Conservation (phyloP, 805 yeast species). For the Nadsonia fulvescens region DNA sequence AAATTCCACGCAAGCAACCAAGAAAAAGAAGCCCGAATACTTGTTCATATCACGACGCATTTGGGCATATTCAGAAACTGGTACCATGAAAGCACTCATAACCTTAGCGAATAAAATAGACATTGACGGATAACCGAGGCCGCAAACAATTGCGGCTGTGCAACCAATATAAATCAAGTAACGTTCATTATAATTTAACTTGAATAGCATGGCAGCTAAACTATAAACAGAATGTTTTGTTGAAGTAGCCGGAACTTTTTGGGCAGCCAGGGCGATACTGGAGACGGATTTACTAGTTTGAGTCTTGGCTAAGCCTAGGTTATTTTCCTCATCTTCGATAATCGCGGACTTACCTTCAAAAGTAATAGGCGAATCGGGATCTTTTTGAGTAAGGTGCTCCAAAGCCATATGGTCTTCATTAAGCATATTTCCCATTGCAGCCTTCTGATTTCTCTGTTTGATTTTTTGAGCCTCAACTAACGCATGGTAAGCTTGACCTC, state of each 20-base stretch:
- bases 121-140: slow-evolving; percentile 22
- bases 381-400: no score
- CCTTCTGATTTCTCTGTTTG: slow-evolving; percentile 8
- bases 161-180: slow-evolving; percentile 13
- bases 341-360: no score
- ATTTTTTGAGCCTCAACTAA: slow-evolving; percentile 23
- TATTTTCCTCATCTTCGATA: slow-evolving; percentile 5
- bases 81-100: slow-evolving; percentile 19
- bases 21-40: slow-evolving; percentile 19
- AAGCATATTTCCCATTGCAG: slow-evolving; percentile 2
- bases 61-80: slow-evolving; percentile 13
- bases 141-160: slow-evolving; percentile 15
- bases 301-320: slow-evolving; percentile 2
- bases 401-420: no score
- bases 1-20: slow-evolving; percentile 18
- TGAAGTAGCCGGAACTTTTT: no score
- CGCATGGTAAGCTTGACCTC: slow-evolving; percentile 15
- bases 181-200: slow-evolving; percentile 14
- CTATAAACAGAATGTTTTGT: no score
- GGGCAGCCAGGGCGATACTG: slow-evolving; percentile 7
- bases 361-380: no score
- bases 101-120: slow-evolving; percentile 22
- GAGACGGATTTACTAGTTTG: slow-evolving; percentile 9
- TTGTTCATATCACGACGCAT: slow-evolving; percentile 21
- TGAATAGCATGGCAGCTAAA: no score